A percentile compares a stretch with the other conserved stretches of the same genome.
These are phyloP conservation scores for Leccinum griseonigrum DNA, from an alignment of 1,284 basidiomycete genomes.

Conservation along the genomic window DNA sequence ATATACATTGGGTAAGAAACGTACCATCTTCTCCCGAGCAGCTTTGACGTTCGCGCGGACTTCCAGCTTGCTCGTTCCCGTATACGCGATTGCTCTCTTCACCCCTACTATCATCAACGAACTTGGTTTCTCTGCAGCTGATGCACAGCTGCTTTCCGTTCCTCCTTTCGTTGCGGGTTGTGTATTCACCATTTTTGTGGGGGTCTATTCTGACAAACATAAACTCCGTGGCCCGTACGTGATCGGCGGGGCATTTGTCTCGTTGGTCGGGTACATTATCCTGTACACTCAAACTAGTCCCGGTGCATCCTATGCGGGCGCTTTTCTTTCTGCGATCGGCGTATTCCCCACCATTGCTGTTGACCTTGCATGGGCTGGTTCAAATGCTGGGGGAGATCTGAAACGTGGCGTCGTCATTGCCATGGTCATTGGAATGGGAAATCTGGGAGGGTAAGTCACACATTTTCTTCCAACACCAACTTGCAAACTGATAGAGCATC, in stretches of 20 bases:
- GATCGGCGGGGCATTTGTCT: conserved; percentile 36
- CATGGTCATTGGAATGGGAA: conserved; percentile 53
- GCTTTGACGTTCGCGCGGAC: conserved; percentile 10
- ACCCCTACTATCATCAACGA: conserved; percentile 54
- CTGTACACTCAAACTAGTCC: conserved; percentile 38
- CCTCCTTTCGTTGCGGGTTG: conserved; percentile 50
- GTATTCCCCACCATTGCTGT: conserved; percentile 55
- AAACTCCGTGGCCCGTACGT: conserved; percentile 45
- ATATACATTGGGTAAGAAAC: conserved; percentile 43
- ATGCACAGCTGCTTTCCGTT: conserved; percentile 57
- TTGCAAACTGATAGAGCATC: conserved; percentile 4
- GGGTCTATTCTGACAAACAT: conserved; percentile 43
- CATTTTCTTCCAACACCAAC: background rate
- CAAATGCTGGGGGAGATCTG: conserved; percentile 55
- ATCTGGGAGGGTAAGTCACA: conserved; percentile 45
- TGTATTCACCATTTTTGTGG: conserved; percentile 40
- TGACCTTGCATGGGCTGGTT: conserved; percentile 54
- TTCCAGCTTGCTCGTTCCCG: conserved; percentile 44
- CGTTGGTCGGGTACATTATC: conserved; percentile 46
- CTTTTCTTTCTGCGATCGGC: conserved; percentile 53
- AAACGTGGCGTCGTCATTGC: conserved; percentile 53
- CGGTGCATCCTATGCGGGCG: conserved; percentile 45
- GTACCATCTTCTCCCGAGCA: background rate
- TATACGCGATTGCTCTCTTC: conserved; percentile 61
- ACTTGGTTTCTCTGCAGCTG: conserved; percentile 53